phyloP scores from a whole-genome alignment of 2,329 filamentous ascomycete genomes.

The Bipolaris victoriae region DNA sequence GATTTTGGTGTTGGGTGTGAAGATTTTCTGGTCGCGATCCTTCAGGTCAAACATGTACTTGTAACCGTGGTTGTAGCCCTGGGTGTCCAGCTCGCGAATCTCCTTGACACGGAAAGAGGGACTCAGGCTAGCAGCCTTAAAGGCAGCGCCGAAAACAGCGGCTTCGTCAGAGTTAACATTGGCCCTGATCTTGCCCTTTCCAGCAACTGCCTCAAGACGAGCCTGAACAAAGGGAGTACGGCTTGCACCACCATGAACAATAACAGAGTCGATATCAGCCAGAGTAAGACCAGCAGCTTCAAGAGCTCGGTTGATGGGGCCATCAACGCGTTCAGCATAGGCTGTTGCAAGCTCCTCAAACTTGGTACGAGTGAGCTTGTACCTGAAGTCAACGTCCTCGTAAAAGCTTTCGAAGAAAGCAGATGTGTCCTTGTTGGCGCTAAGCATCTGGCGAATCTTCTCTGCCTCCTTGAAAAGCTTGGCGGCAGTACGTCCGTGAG shows the following conservation, averaged over 20 bases:
- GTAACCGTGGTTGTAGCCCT: conserved; percentile 74
- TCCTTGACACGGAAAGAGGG: conserved; percentile 98
- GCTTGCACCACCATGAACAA: conserved; percentile 88
- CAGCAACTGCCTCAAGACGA: conserved; percentile 76
- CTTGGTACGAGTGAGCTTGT: conserved; percentile 78
- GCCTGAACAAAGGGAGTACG: conserved; percentile 95
- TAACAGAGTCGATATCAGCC: conserved; percentile 82
- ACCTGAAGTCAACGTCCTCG: conserved; percentile 91
- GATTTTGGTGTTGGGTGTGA: conserved; percentile 75
- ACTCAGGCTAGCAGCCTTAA: conserved; percentile 89
- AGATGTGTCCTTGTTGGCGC: conserved; percentile 84
- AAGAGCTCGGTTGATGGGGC: conserved; percentile 76
- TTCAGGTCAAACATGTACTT: conserved; percentile 75
- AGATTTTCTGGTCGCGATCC: conserved; percentile 79
- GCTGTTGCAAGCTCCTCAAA: conserved; percentile 80
- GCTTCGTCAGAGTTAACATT: conserved; percentile 98
- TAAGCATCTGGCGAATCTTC: conserved; percentile 83
- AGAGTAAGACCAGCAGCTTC: conserved; percentile 74
- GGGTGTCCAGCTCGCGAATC: conserved; percentile 80
- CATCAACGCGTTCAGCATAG: conserved; percentile 71
- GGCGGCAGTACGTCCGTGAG: conserved; percentile 82
- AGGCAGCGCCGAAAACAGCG: conserved; percentile 92
- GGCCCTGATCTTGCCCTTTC: conserved; percentile 80
- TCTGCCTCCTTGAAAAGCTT: conserved; percentile 95
- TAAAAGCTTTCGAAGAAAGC: conserved; percentile 87